Evolutionary conservation across 176 grass and related monocot genomes (phyloP), one percentile per base, ranked within the genome.

Genomic region (Triticum aestivum): DNA sequence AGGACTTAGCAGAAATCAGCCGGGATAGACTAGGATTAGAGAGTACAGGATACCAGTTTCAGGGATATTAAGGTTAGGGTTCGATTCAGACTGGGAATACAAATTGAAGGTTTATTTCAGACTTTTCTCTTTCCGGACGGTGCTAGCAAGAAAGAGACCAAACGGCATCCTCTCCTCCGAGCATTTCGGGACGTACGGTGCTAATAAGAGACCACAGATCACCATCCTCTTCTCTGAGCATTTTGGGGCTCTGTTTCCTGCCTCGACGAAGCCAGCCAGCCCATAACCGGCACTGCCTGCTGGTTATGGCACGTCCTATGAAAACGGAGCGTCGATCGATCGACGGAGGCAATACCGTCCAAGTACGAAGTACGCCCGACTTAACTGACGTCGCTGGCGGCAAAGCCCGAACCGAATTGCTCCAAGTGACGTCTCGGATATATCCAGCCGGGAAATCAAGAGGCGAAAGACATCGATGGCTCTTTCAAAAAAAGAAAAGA

Each of bases 381-480:
- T 10, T 62, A 5, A 26, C 34, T 59, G 61, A 77, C 38, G 27
- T 69, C 49, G 35, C 38, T 58, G 26, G 41, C 73, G 44, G 79
- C 66, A 6, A 90, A 90, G 73, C 58, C 74, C 0, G 66, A 79
- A 35, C 34, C 84, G 24, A 35, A 32, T 33, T 87, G 65, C 80
- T 74, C 58, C 26, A 6, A 61, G 59, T 45, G 66, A 74, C 84
- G 80, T 87, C 66, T 79, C 63, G 73, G 33, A 7, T 58, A 79
- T 56, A 83, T 79, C 79, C 56, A 38, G 33, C 79, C 12, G 65
- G 29, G 9, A 59, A 56, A 83, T 90, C 14, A 59, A 21, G 65
- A 18, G 32, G 3, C 56, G 84, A 90, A 72, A 90, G 73, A 33
- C 83, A 86, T 82, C 2, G 52, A 2, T 38, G 5, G 32, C 15